Percentiles rank a stretch among this genome's conserved stretches.
Conservation (phyloP, 495 filamentous ascomycete genomes). For the Cetradonia linearis region DNA sequence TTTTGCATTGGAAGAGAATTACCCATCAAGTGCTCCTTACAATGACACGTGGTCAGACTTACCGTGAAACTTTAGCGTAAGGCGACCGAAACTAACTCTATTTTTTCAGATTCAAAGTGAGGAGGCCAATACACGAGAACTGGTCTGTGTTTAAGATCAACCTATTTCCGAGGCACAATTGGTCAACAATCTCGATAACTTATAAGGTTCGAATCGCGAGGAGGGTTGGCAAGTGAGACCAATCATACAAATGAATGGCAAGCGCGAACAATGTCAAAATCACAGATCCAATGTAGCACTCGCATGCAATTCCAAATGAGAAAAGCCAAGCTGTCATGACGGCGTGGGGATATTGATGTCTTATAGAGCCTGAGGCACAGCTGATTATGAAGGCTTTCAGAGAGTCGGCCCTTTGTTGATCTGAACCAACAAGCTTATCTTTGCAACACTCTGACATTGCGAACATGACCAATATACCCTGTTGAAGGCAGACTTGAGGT, state of each 20-base stretch:
- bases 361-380: background rate
- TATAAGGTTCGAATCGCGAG: background rate
- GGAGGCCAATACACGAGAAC: too few relatives aligned
- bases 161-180: background rate
- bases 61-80: background rate
- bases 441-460: background rate
- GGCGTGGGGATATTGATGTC: background rate
- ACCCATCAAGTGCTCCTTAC: background rate
- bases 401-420: background rate
- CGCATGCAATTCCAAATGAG: background rate
- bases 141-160: too few relatives aligned
- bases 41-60: background rate
- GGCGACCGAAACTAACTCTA: background rate
- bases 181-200: background rate
- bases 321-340: background rate
- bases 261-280: background rate
- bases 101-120: too few relatives aligned
- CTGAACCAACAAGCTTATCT: background rate
- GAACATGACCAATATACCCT: background rate
- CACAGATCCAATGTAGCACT: background rate
- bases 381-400: background rate
- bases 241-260: background rate
- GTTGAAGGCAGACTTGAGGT: background rate
- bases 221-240: background rate
- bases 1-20: too few relatives aligned